Evolutionary conservation across 176 grass and related monocot genomes (phyloP).

Genomic region (Oryza meyeriana): DNA sequence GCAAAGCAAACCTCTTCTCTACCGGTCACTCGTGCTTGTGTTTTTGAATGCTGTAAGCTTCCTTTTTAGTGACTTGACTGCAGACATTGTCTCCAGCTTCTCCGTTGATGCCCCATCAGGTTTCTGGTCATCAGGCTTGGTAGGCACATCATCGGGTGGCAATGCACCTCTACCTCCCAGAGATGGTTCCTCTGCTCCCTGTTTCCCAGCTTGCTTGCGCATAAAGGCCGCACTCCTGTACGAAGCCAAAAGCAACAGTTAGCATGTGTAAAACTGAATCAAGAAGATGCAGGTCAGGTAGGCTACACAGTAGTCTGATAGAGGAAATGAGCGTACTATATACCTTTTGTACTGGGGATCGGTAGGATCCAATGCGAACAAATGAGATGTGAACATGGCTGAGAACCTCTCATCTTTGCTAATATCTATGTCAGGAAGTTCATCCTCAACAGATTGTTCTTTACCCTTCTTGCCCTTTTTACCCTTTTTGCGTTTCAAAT

Average conservation of each 20-base stretch:
- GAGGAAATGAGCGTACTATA: neutral
- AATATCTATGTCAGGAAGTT: constrained; percentile 62
- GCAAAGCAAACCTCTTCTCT: neutral
- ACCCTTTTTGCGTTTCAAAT: constrained; percentile 59
- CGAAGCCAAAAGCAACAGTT: neutral
- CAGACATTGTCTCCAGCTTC: constrained; percentile 45
- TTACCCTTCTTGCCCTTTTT: constrained; percentile 79
- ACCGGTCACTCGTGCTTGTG: constrained; percentile 14
- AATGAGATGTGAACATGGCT: constrained; percentile 54
- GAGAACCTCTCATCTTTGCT: constrained; percentile 72
- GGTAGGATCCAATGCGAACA: constrained; percentile 78
- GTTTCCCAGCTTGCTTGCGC: constrained; percentile 34
- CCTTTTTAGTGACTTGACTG: constrained; percentile 51
- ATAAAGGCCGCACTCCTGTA: constrained; percentile 53
- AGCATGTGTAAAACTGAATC: neutral
- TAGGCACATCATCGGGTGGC: constrained; percentile 16
- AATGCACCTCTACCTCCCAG: constrained; percentile 12
- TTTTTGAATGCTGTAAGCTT: constrained; percentile 40
- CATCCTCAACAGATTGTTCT: constrained; percentile 45
- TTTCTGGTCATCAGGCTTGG: neutral
- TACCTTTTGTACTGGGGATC: constrained; percentile 94
- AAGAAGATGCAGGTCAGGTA: neutral
- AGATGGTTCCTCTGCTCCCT: constrained; percentile 9
- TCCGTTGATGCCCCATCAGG: constrained; percentile 7
- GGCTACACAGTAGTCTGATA: neutral